Conservation (phyloP, 129 eudicot species). For the Lonicera japonica region DNA sequence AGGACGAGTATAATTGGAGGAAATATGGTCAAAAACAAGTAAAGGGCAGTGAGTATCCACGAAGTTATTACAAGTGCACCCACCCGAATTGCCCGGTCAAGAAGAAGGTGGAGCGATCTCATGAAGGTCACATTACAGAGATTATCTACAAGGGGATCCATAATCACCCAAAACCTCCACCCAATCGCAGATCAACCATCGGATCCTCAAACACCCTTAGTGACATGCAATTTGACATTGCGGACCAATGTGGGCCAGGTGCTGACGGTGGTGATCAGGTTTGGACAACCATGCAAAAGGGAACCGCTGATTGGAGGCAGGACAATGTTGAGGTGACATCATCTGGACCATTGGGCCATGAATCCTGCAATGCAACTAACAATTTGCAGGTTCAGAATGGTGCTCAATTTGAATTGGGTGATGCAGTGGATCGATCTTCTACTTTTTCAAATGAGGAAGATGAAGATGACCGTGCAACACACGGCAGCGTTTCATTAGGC, state of each 20-base stretch:
- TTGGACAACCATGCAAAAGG: slow-evolving; percentile 41
- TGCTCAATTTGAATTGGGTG: slow-evolving; percentile 32
- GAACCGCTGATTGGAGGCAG: slow-evolving; percentile 28
- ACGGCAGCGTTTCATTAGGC: slow-evolving; percentile 59
- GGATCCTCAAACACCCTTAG: slow-evolving; percentile 29
- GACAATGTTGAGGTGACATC: slow-evolving; percentile 49
- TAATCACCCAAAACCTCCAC: slow-evolving; percentile 60
- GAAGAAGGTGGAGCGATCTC: slow-evolving; percentile 73
- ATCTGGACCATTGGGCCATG: slow-evolving; percentile 21
- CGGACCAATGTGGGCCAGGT: slow-evolving; percentile 45
- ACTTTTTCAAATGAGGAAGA: slow-evolving; percentile 53
- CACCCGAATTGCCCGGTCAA: slow-evolving; percentile 66
- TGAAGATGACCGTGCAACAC: slow-evolving; percentile 58
- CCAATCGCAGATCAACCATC: slow-evolving; percentile 32
- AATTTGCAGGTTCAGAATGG: slow-evolving; percentile 20
- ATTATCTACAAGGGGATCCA: slow-evolving; percentile 78
- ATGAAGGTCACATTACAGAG: slow-evolving; percentile 75
- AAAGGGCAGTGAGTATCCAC: slow-evolving; percentile 78
- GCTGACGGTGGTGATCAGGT: slow-evolving; percentile 32
- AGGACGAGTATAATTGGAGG: slow-evolving; percentile 78
- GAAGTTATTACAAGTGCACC: slow-evolving; percentile 88
- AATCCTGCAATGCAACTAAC: not conserved
- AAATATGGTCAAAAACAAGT: slow-evolving; percentile 92
- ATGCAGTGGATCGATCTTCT: slow-evolving; percentile 54
- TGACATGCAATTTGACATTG: slow-evolving; percentile 42